A percentile compares a stretch with the other conserved stretches of the same genome.
Conservation (phyloP, 805 yeast species). For the Yamadazyma sp. region DNA sequence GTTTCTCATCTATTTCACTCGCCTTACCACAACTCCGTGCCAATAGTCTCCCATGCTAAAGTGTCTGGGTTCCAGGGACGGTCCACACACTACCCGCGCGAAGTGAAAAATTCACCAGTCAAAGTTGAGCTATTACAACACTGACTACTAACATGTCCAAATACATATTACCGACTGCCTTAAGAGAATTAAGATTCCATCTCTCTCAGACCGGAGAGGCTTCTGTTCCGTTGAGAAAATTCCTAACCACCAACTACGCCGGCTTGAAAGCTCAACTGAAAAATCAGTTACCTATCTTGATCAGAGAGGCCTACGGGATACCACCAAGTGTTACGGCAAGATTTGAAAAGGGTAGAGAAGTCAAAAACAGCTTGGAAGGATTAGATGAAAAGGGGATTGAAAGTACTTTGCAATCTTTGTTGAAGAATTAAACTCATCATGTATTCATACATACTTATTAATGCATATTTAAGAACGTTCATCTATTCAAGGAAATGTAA, state of each 20-base stretch:
- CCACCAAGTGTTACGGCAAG: constrained; percentile 76
- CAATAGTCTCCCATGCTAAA: too few species aligned
- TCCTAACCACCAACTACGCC: constrained; percentile 64
- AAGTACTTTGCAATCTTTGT: constrained; percentile 38
- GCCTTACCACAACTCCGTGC: too few species aligned
- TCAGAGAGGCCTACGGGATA: constrained; percentile 75
- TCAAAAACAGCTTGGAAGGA: constrained; percentile 49
- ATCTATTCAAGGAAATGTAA: not conserved
- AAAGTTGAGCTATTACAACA: constrained; percentile 11
- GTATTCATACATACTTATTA: too few species aligned
- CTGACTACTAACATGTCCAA: constrained; percentile 34
- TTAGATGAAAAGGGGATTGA: constrained; percentile 47
- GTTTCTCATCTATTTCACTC: too few species aligned
- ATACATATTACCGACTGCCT: constrained; percentile 49
- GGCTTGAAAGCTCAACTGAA: constrained; percentile 53
- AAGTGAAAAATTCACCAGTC: constrained; percentile 10
- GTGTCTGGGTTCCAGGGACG: too few species aligned
- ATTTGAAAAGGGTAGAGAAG: constrained; percentile 56
- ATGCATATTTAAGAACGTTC: not conserved
- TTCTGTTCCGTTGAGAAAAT: constrained; percentile 63
- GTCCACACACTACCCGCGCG: constrained; percentile 4
- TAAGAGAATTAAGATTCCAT: constrained; percentile 80
- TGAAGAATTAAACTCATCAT: constrained; percentile 38
- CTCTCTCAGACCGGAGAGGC: constrained; percentile 78
- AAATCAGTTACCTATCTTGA: constrained; percentile 68